Base-by-base conservation (phyloP, 2,329 filamentous ascomycete genomes). In the Fusarium graminum region DNA sequence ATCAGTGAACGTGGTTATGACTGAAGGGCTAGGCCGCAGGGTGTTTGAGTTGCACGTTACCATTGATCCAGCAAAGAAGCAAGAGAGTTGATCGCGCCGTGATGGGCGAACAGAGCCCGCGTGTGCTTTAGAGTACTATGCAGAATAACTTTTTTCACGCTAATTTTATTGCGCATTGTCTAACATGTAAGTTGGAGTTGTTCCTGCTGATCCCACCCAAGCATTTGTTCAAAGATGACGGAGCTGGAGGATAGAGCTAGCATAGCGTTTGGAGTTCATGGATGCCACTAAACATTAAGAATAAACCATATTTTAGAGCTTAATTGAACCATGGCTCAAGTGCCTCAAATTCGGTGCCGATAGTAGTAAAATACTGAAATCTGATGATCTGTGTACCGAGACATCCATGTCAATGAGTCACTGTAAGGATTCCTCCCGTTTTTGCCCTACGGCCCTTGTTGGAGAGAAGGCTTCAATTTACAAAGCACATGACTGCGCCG, bases 21-120 rank as follows among this genome's bases (percentile, higher is more conserved):
- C 28, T 11, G 43, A 72, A 26, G 63, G 59, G 13, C 17, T 72
- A 1, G 66, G 61, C 3, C 59, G 68, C 22, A 65, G 59, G 14
- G 10, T 70, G 17, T 72, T 64, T 42, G 66, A 72, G 36, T 39
- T 72, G 11, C 52, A 50, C 7, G 41, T 68, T 22, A 47, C 28
- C 11, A 39, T 71, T 14, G 26, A 58, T 6, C 45, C 36, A 11
- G 25, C 10, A 9, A 8, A 34, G 7, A 51, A 41, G 14, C 9
- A 40, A 16, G 16, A 17, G 19, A 28, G 13, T 16, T 22, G 6
- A 26, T 17, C 45, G 19, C 11, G n/a, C 16, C 16, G 32, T 36
- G 16, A 12, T 12, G 9, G 32, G 22, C 26, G 26, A 52, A 52
- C 14, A 22, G 9, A 26, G 19, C 19, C 16, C 16, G 7, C 28